phyloP scores from a whole-genome alignment of 345 rosid species.

The Boechera stricta region DNA sequence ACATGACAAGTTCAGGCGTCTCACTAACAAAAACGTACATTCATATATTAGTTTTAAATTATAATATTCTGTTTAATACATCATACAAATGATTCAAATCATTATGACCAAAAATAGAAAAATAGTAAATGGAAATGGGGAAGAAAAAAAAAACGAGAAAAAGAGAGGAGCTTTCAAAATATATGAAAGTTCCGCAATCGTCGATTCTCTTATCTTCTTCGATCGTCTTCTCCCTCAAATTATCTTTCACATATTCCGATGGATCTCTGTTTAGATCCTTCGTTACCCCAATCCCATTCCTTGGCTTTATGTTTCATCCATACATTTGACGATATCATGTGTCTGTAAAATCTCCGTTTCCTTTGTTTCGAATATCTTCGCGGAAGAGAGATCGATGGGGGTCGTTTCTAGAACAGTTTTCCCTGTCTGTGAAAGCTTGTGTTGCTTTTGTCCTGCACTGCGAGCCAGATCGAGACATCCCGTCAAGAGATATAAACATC shows the following conservation, averaged over 20 bases:
- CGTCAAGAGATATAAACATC: constrained; percentile 70
- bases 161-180: constrained; percentile 3
- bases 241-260: not conserved
- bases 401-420: constrained; percentile 55
- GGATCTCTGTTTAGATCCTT: constrained; percentile 34
- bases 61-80: not conserved
- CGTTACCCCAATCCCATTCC: not conserved
- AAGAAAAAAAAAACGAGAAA: not conserved
- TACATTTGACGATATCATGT: constrained; percentile 18
- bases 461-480: constrained; percentile 80
- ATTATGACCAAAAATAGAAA: constrained; percentile 1
- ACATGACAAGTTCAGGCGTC: constrained; percentile 42
- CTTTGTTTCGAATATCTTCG: not conserved
- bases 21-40: constrained; percentile 40
- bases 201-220: constrained; percentile 2
- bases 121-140: constrained; percentile 2
- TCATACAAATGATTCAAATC: not conserved
- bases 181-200: constrained; percentile 31
- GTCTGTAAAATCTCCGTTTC: constrained; percentile 1
- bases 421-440: constrained; percentile 63
- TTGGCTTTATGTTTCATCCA: constrained; percentile 8
- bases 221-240: not conserved
- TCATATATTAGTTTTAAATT: not conserved
- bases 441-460: constrained; percentile 66
- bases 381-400: constrained; percentile 40